Percentiles rank a stretch among this genome's conserved stretches.
Evolutionary conservation across 192 early-diverging fungal species (phyloP).

Genomic region (Coemansia sp.): DNA sequence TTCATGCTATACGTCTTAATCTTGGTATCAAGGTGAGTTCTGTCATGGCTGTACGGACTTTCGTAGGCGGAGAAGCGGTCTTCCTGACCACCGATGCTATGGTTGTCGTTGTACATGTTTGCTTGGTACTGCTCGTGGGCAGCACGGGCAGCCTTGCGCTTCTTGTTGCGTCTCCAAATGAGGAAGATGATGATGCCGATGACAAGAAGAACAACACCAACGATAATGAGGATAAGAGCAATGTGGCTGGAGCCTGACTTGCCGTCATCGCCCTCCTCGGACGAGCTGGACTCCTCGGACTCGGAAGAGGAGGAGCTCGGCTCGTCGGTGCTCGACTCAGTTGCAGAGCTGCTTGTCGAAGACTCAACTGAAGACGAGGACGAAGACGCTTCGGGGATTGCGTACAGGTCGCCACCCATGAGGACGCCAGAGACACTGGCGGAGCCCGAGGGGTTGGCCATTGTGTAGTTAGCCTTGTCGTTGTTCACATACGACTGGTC

Average conservation of each 20-base stretch:
- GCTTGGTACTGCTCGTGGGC: slow-evolving; percentile 15
- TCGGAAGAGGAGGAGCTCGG: not conserved
- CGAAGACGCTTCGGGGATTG: not conserved
- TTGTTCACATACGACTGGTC: slow-evolving; percentile 42
- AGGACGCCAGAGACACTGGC: slow-evolving; percentile 15
- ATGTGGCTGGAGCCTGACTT: slow-evolving; percentile 17
- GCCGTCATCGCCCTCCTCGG: not conserved
- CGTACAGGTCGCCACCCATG: slow-evolving; percentile 36
- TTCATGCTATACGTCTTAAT: too few species aligned
- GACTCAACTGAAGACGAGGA: not conserved
- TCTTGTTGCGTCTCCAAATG: slow-evolving; percentile 32
- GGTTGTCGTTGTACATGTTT: slow-evolving; percentile 22
- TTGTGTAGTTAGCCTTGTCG: slow-evolving; percentile 32
- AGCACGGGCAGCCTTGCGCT: slow-evolving; percentile 11
- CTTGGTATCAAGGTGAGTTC: too few species aligned
- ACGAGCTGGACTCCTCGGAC: slow-evolving; percentile 3
- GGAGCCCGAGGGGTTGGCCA: slow-evolving; percentile 18
- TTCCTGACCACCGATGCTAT: slow-evolving; percentile 8
- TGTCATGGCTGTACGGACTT: not conserved
- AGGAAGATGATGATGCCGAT: slow-evolving; percentile 23
- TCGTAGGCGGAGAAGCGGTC: not conserved
- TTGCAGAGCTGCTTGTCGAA: not conserved
- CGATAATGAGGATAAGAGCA: slow-evolving; percentile 29
- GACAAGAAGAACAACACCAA: slow-evolving; percentile 21
- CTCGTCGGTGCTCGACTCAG: not conserved